Base-by-base conservation (phyloP, 352 stramenopile genomes). In the Globisporangium camurandrum region DNA sequence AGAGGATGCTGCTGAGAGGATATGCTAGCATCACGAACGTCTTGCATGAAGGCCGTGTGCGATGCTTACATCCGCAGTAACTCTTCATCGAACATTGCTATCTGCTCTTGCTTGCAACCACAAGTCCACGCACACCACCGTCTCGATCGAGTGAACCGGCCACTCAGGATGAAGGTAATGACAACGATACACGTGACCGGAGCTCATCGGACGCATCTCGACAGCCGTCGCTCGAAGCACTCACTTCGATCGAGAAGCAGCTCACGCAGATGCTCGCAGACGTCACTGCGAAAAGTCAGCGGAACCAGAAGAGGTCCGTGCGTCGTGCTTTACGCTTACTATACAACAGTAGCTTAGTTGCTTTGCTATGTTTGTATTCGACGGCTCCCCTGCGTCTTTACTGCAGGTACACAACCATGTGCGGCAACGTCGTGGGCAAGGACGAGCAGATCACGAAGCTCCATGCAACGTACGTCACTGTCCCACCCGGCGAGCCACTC, bases 301-400 rank as follows among this genome's bases (percentile, higher is more conserved):
- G 64, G 44, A 71, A 82, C 53, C 70, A 75, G 30, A 58, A 63
- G 45, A 64, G 66, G 60, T 84, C 26, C 17, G 57, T 56, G 17
- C 6, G 9, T 36, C 22, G 10, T 48, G 23, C 9, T n/a, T 37
- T 16, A 23, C 1, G 8, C 27, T 28, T 33, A n/a, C 38, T 24
- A 7, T 11, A 12, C 38, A 39, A 17, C 9, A 10, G 20, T n/a
- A 26, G n/a, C n/a, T n/a, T n/a, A n/a, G n/a, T n/a, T n/a, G n/a
- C n/a, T n/a, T n/a, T n/a, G n/a, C n/a, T n/a, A n/a, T n/a, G n/a
- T n/a, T n/a, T n/a, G n/a, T n/a, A 34, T 12, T 34, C 30, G 30
- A 34, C 30, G 30, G 8, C 2, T 34, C 30, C 30, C 30, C 14
- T 12, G 39, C 45, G 33, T 20, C 9, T 5, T 27, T 33, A 42